Base-by-base conservation (phyloP, 176 grass and related monocot genomes). In the Bromus sterilis region DNA sequence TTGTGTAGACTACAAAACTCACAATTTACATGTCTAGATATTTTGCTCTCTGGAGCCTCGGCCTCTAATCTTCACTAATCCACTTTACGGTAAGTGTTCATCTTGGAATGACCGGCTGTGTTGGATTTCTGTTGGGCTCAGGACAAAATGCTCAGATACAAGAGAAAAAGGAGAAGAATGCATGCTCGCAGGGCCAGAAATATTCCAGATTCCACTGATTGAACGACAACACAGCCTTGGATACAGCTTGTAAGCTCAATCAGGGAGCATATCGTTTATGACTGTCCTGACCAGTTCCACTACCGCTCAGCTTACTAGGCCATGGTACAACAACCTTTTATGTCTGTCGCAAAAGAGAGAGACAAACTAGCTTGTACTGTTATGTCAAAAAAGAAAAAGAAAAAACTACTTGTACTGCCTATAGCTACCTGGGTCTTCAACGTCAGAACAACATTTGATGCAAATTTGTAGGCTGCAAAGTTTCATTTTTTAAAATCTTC, bases 231-330 rank as follows among this genome's bases (percentile, higher is more conserved):
- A 46, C 46, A 63, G 21, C 64, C 8, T 87, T 78, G 79, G 64
- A 65, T 78, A 63, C 86, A 87, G 73, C 64, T 53, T 82, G 79
- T 77, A 40, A 82, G 53, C 79, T 56, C 41, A 87, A 60, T 71
- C 40, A 78, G 73, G 71, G 51, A 82, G 74, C 73, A 87, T 71
- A 87, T 87, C 62, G 51, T 58, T 82, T 29, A 49, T 41, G 11
- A 55, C 31, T 78, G 55, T 39, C 73, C 30, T 24, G 31, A 41
- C 63, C 41, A 77, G 15, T 39, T 82, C 71, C 78, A 87, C 62
- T 44, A 76, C 23, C 61, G 29, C 69, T 76, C 11, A 30, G 37
- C 69, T 81, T 30, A 29, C 37, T 62, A 35, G 31, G 32, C 63
- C 32, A 11, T 76, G 48, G 70, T 81, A 78, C 79, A 77, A 31